Evolutionary conservation across 2,329 filamentous ascomycete species (phyloP), one percentile per base, ranked within the genome.

Genomic region (Elsinoe necatrix): DNA sequence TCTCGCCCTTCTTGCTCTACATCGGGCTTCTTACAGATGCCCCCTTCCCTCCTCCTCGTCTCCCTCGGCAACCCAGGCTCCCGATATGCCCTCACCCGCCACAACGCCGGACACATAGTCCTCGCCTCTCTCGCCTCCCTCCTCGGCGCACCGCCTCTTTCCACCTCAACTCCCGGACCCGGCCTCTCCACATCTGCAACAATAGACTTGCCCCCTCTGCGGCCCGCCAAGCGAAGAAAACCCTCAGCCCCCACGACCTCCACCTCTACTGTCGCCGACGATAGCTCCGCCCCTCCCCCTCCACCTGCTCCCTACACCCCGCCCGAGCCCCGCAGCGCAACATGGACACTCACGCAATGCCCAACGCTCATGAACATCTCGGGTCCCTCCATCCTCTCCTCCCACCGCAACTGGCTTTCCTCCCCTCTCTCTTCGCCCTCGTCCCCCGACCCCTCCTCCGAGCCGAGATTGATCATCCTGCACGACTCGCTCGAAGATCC

Each of bases 401-500:
- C 25, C 23, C 25, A 45, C 41, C 16, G 11, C 16, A 18, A 6
- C 16, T 45, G 41, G 41, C 41, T 45, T 20, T 45, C 41, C 41
- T 20, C 8, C 16, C 20, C 41, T 11, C 41, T 45, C 41, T 23
- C 41, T 2, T 6, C 21, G 3, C n/a, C 41, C 23, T 21, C 20
- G 11, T 14, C 18, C 9, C 3, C 4, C 2, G 39, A 27, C 8
- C 29, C n/a, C 9, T 52, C 29, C 48, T 21, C 48, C 9, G 12
- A 73, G 12, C n/a, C n/a, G n/a, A 72, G 75, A 2, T 71, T 98
- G 14, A 82, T 97, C 0, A 74, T 97, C 11, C 75, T 97, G 18
- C 90, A 97, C 69, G 92, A 97, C 0, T 74, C 97, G 11, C 75
- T 97, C 18, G 90, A 97, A 69, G 92, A 97, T 68, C 92, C 97